Percentiles rank a stretch among this genome's conserved stretches.
phyloP scores from a whole-genome alignment of 441 rosid genomes.

The Omphalea diandra region DNA sequence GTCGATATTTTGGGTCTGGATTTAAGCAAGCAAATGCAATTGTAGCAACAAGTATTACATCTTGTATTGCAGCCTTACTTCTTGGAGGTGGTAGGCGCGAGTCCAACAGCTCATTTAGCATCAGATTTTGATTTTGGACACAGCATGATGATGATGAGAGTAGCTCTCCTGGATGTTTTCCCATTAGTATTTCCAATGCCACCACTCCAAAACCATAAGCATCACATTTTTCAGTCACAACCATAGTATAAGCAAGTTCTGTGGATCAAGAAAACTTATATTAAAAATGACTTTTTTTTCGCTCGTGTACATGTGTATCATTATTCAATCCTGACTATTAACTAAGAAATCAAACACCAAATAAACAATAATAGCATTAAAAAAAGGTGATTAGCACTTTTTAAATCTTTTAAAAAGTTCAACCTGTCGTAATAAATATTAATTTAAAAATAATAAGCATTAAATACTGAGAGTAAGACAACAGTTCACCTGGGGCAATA shows the following conservation, averaged over 20 bases:
- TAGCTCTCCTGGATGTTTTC: slow-evolving; percentile 28
- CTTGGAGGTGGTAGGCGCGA: slow-evolving; percentile 10
- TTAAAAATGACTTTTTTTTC: too few relatives aligned
- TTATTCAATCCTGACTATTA: too few relatives aligned
- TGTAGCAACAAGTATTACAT: slow-evolving; percentile 4
- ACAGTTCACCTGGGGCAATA: slow-evolving; percentile 30
- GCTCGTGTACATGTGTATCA: too few relatives aligned
- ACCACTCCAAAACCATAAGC: slow-evolving; percentile 26
- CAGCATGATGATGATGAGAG: background rate
- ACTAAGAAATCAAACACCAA: too few relatives aligned
- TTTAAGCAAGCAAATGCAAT: slow-evolving; percentile 15
- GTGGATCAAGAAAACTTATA: background rate
- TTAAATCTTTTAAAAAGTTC: too few relatives aligned
- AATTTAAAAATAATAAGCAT: background rate
- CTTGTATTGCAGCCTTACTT: background rate
- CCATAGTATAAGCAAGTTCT: slow-evolving; percentile 26
- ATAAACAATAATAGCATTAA: too few relatives aligned
- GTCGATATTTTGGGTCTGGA: slow-evolving; percentile 14
- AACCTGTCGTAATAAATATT: too few relatives aligned
- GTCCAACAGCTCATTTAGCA: slow-evolving; percentile 9
- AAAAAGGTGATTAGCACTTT: too few relatives aligned
- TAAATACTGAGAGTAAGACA: background rate
- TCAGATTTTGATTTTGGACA: background rate
- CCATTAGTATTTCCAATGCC: slow-evolving; percentile 28
- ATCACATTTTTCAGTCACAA: slow-evolving; percentile 28